Conservation (phyloP, 2,329 filamentous ascomycete species). For the Pestalotiopsis sp. region DNA sequence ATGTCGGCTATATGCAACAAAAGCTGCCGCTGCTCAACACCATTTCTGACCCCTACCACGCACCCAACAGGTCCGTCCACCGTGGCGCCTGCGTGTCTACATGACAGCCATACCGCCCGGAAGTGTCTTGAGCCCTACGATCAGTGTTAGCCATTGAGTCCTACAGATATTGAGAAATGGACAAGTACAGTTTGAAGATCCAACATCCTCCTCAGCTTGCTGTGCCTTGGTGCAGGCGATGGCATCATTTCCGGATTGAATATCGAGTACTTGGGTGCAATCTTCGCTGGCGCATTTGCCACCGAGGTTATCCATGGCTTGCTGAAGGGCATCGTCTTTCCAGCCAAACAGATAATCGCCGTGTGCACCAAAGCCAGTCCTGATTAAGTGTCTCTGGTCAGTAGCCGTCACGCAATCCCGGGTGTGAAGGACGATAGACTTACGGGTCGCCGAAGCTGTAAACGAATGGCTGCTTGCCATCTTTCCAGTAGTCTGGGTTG, state of each 20-base stretch:
- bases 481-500: conserved; percentile 20
- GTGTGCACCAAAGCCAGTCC: conserved; percentile 6
- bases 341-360: conserved; percentile 18
- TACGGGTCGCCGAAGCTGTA: conserved; percentile 17
- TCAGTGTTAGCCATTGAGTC: background rate
- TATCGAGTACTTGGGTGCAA: background rate
- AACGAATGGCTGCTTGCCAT: conserved; percentile 21
- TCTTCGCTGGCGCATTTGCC: conserved; percentile 1
- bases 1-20: too few relatives aligned
- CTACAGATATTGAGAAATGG: fast-evolving
- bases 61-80: too few relatives aligned
- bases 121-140: conserved; percentile 7
- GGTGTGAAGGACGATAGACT: background rate
- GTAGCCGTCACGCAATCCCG: too few relatives aligned
- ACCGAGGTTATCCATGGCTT: background rate
- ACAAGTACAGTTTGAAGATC: background rate
- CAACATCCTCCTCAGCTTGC: background rate
- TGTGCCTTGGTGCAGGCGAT: conserved; percentile 2
- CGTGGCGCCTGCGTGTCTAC: background rate
- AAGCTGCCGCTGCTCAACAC: too few relatives aligned
- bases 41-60: too few relatives aligned
- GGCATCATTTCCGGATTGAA: background rate
- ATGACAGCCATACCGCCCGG: conserved; percentile 1
- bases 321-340: conserved; percentile 15
- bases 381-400: too few relatives aligned